Base-by-base conservation (phyloP, 2,329 filamentous ascomycete genomes). In the Aciculosporium take region DNA sequence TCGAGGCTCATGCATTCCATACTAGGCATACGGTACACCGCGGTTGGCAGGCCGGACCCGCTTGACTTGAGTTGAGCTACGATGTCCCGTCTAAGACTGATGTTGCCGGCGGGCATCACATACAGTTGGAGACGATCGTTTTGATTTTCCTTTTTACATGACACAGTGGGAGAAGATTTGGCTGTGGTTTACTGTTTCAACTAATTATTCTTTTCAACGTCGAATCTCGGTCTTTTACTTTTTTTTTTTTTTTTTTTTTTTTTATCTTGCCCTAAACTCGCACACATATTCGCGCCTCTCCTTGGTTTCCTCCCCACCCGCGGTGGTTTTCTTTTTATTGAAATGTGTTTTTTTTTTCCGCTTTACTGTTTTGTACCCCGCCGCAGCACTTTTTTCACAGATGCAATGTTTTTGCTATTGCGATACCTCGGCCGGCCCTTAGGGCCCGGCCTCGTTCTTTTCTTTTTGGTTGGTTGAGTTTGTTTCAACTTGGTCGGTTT, bases 371-470 rank as follows among this genome's bases (percentile, higher is more conserved):
- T 3, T 9, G 6, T 3, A 31, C 9, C 17, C 5, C 30, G 20
- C 33, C 35, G 24, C 6, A 27, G 24, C 24, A 35, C 24, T 17
- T n/a, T 13, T n/a, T 34, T 42, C 10, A 18, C 33, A 40, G 28
- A 33, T 41, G 37, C 25, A 32, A 23, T 32, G 31, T 23, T 44
- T 30, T 37, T 38, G 36, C 32, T 24, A 40, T 39, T 45, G 41
- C 39, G 47, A 48, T 48, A 46, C 47, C 47, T 47, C 38, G 43
- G 47, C 27, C 33, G 45, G 46, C 41, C 42, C 42, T 46, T 37
- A 40, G 39, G 29, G 32, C 13, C 33, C 37, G 5, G 27, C 29
- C 41, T 44, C 36, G 40, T 31, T 41, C 23, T 21, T 42, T 40
- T 28, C 13, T 27, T 24, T 31, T 35, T 17, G 13, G 13, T 30